Conservation (phyloP, 305 asterid species). For the Fraxinus baroniana region DNA sequence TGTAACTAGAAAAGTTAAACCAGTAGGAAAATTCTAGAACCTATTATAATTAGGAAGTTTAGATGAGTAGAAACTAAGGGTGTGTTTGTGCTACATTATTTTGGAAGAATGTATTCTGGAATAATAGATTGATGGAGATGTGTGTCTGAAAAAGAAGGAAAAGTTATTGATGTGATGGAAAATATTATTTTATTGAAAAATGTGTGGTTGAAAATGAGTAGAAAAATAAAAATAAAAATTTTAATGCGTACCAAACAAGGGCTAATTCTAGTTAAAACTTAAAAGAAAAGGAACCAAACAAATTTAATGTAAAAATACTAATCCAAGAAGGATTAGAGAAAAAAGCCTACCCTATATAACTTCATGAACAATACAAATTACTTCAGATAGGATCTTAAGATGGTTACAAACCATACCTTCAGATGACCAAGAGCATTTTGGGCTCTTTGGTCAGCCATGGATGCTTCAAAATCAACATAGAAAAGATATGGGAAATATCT, state of each 20-base stretch:
- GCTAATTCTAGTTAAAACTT: neutral
- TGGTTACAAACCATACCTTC: constrained; percentile 46
- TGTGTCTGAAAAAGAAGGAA: no score
- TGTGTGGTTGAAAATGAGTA: no score
- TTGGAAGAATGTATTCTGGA: no score
- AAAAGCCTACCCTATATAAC: neutral
- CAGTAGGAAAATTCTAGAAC: neutral
- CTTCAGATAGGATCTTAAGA: constrained; percentile 4
- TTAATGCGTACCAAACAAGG: no score
- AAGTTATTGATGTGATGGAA: no score
- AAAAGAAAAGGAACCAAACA: neutral
- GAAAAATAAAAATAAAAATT: no score
- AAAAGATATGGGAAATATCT: constrained; percentile 93
- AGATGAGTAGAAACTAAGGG: neutral
- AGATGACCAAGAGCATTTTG: constrained; percentile 95
- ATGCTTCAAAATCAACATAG: constrained; percentile 97
- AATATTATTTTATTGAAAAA: no score
- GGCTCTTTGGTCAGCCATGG: constrained; percentile 97
- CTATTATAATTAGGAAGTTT: neutral
- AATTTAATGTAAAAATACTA: neutral
- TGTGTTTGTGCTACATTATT: no score
- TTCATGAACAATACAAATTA: neutral
- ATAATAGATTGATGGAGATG: no score
- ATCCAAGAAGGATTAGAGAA: neutral
- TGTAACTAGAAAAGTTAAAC: neutral